Base-by-base conservation (phyloP, 1,284 basidiomycete species). In the Cryptococcus sp. region DNA sequence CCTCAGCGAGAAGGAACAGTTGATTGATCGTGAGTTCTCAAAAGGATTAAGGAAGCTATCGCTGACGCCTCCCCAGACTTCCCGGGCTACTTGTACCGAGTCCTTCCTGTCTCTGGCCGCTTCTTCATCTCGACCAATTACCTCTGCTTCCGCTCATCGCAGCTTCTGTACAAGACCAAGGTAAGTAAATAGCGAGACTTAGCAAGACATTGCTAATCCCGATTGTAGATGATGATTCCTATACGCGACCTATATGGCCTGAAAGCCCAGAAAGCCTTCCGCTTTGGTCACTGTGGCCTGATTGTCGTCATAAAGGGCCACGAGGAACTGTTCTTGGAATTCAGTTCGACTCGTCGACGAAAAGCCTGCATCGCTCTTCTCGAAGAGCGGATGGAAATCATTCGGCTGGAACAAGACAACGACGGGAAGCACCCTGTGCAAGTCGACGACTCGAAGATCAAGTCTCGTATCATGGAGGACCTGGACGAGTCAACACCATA, bases 301-400 rank as follows among this genome's bases (percentile, higher is more conserved):
- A 86, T 91, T 30, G 82, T 98, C 58, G 88, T 96, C 54, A 87
- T 99, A 65, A 90, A 90, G 69, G 95, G 95, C 0, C 90, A 97
- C 73, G 95, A 98, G 79, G 95, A 99, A 73, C 82, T 99, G 2
- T 99, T 98, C 81, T 89, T 98, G 66, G 95, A 98, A 78, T 95
- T 99, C 72, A 81, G 84, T 45, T 87, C 87, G 11, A 83, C 86
- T 57, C 86, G 90, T 53, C 87, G 90, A 52, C 85, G 93, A 38
- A 83, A 87, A 60, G 85, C 87, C 3, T 92, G 94, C 70, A 83
- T 89, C 17, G 76, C 76, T 3, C 81, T 93, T 17, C 81, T 99
- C 47, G 86, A 93, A 62, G 82, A 84, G 38, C 90, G 93, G 73
- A 85, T 93, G 72, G 92, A 94, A 55, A 84, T 85, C 46, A 80